These are phyloP conservation scores for Parastagonospora nodorum DNA, from an alignment of 2,329 filamentous ascomycete species.

Conservation along the genomic window DNA sequence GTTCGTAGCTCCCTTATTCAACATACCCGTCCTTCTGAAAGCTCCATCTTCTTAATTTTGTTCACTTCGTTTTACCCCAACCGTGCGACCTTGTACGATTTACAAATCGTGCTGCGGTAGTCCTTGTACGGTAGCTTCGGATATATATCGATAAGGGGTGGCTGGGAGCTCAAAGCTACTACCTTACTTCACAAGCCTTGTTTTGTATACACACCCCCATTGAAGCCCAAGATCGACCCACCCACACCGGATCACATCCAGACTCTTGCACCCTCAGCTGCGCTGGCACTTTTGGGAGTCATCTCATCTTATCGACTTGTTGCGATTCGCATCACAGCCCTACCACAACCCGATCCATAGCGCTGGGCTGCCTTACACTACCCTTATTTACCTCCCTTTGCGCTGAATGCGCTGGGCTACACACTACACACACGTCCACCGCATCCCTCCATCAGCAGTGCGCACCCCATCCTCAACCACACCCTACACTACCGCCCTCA, in stretches of 20 bases:
- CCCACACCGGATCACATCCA: not conserved
- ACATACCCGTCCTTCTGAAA: constrained; percentile 7
- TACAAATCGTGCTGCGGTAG: too few relatives aligned
- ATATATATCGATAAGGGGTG: not conserved
- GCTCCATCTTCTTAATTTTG: constrained; percentile 1
- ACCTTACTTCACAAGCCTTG: too few relatives aligned
- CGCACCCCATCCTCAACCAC: constrained; percentile 9
- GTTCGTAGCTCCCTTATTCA: constrained; percentile 28
- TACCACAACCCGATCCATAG: too few relatives aligned
- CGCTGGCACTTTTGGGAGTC: not conserved
- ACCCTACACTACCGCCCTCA: constrained; percentile 6
- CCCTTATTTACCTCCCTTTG: not conserved
- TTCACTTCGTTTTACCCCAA: constrained; percentile 11
- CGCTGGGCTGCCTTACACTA: not conserved
- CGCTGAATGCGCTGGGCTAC: constrained; percentile 23
- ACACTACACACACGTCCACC: constrained; percentile 17
- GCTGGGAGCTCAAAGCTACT: too few relatives aligned
- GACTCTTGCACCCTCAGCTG: not conserved
- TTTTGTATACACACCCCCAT: not conserved
- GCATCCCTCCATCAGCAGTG: constrained; percentile 16
- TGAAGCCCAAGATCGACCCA: constrained; percentile 7
- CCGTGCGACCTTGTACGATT: constrained; percentile 14
- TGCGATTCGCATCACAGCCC: too few relatives aligned
- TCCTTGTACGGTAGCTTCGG: not conserved
- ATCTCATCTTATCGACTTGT: too few relatives aligned